Percentiles rank a stretch among this genome's conserved stretches.
Conservation (phyloP, 352 stramenopile genomes). For the Phytophthora agathidicida region DNA sequence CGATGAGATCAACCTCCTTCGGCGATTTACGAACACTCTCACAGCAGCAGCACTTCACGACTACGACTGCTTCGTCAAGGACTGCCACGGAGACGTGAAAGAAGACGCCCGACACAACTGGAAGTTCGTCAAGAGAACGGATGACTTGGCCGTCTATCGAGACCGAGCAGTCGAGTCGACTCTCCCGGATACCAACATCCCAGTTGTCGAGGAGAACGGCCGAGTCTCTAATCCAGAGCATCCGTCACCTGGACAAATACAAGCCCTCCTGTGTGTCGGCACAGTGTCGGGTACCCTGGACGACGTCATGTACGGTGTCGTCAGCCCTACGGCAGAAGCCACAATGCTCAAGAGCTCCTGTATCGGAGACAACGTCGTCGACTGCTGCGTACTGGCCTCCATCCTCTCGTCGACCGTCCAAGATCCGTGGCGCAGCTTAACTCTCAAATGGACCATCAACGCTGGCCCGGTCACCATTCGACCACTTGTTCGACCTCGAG, state of each 20-base stretch:
- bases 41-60: conserved; percentile 37
- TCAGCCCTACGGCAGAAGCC: conserved; percentile 24
- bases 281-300: conserved; percentile 35
- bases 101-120: conserved; percentile 28
- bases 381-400: conserved; percentile 32
- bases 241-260: conserved; percentile 4
- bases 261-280: conserved; percentile 32
- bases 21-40: conserved; percentile 32
- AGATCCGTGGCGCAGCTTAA: conserved; percentile 31
- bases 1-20: conserved; percentile 38
- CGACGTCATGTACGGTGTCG: conserved; percentile 41
- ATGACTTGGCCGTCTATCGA: conserved; percentile 45
- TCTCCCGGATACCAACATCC: not conserved
- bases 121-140: conserved; percentile 45
- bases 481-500: conserved; percentile 37
- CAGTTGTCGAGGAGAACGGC: conserved; percentile 12
- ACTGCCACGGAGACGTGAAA: conserved; percentile 30
- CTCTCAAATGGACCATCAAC: conserved; percentile 47
- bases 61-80: conserved; percentile 37
- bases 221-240: not conserved
- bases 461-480: conserved; percentile 17
- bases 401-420: conserved; percentile 18
- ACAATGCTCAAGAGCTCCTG: conserved; percentile 40
- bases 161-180: conserved; percentile 11
- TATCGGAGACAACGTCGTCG: conserved; percentile 32